phyloP scores from a whole-genome alignment of 2,329 filamentous ascomycete species.

The Didymosphaeria variabile region DNA sequence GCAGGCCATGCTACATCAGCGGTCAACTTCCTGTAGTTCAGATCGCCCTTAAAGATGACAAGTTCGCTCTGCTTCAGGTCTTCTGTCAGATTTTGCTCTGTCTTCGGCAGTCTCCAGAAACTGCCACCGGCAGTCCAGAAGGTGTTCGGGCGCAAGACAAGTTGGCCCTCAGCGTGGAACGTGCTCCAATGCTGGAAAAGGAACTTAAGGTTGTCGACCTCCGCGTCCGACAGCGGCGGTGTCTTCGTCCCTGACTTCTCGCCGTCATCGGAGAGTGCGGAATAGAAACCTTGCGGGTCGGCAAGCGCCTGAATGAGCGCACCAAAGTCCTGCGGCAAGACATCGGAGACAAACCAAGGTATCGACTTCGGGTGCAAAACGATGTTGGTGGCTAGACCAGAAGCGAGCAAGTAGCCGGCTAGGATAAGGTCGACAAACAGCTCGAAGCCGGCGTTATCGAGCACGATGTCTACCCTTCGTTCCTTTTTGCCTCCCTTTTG shows the following conservation, averaged over 20 bases:
- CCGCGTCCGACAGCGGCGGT: slow-evolving; percentile 70
- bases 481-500: slow-evolving; percentile 70
- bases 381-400: slow-evolving; percentile 84
- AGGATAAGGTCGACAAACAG: slow-evolving; percentile 94
- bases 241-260: slow-evolving; percentile 64
- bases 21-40: slow-evolving; percentile 95
- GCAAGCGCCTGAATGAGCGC: slow-evolving; percentile 84
- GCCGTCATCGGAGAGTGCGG: slow-evolving; percentile 74
- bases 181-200: slow-evolving; percentile 83
- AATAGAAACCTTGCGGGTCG: slow-evolving; percentile 80
- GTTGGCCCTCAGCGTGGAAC: slow-evolving; percentile 82
- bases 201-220: slow-evolving; percentile 73
- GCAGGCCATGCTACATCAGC: slow-evolving; percentile 89
- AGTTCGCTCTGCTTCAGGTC: slow-evolving; percentile 86
- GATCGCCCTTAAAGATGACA: slow-evolving; percentile 94
- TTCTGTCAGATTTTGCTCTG: slow-evolving; percentile 72
- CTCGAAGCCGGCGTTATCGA: slow-evolving; percentile 98
- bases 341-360: slow-evolving; percentile 98
- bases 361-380: slow-evolving; percentile 94
- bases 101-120: slow-evolving; percentile 84
- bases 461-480: slow-evolving; percentile 87
- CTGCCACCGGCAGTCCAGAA: slow-evolving; percentile 93
- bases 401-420: slow-evolving; percentile 85
- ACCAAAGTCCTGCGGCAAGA: slow-evolving; percentile 84
- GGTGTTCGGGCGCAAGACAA: slow-evolving; percentile 81